Evolutionary conservation across 2,329 filamentous ascomycete genomes (phyloP).

Genomic region (Alternaria ethzedia): DNA sequence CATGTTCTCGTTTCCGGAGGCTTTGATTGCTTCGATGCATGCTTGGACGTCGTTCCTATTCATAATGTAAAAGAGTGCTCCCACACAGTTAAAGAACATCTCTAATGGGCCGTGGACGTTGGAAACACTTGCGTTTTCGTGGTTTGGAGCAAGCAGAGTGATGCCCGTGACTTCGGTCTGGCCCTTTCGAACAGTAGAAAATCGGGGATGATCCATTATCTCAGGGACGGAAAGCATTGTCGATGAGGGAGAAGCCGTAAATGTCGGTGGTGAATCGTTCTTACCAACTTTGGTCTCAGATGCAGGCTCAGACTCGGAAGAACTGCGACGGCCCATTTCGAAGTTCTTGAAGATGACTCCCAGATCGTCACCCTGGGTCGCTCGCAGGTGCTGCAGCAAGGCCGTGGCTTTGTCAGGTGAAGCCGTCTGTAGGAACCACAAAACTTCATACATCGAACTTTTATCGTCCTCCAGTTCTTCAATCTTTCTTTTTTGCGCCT

Average conservation of each 20-base stretch:
- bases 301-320: not conserved
- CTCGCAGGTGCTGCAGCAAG: constrained; percentile 13
- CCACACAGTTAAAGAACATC: constrained; percentile 23
- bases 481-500: constrained; percentile 14
- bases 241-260: not conserved
- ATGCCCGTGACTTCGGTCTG: not conserved
- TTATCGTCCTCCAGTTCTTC: constrained; percentile 12
- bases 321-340: not conserved
- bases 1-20: not conserved
- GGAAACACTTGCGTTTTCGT: constrained; percentile 4
- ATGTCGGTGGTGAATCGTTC: not conserved
- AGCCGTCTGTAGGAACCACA: constrained; percentile 23
- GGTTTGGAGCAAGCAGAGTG: not conserved
- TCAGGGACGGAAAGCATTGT: not conserved
- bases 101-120: constrained; percentile 8
- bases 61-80: constrained; percentile 22
- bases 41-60: constrained; percentile 13
- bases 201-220: constrained; percentile 2
- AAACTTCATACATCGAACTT: constrained; percentile 15
- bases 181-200: not conserved
- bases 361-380: constrained; percentile 7
- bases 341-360: constrained; percentile 9
- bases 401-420: constrained; percentile 15
- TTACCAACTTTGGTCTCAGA: not conserved
- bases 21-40: not conserved